Conservation (phyloP, 768 basidiomycete species). For the Agaricus sinodeliciosus region DNA sequence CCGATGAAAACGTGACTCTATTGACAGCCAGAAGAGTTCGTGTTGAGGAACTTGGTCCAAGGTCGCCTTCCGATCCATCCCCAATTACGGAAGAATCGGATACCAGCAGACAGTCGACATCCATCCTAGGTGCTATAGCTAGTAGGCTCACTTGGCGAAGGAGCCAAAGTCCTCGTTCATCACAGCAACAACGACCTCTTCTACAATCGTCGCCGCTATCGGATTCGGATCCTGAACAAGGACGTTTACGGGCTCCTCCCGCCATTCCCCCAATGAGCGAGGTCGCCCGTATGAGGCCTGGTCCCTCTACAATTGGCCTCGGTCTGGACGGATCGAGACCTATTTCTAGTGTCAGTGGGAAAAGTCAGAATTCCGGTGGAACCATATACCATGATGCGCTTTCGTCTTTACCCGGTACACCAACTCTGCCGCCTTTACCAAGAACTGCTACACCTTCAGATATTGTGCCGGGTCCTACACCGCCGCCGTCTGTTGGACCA, state of each 20-base stretch:
- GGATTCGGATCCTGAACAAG: slow-evolving; percentile 44
- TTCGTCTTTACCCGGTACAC: slow-evolving; percentile 41
- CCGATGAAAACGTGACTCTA: slow-evolving; percentile 40
- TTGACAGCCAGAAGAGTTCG: slow-evolving; percentile 47
- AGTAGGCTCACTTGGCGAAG: slow-evolving; percentile 59
- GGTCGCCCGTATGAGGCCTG: slow-evolving; percentile 17
- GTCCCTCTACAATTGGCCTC: slow-evolving; percentile 23
- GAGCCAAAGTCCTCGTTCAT: slow-evolving; percentile 19
- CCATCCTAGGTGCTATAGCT: slow-evolving; percentile 39
- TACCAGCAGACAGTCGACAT: neutral
- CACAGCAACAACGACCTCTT: slow-evolving; percentile 14
- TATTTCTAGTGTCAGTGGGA: slow-evolving; percentile 48
- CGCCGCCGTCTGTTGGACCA: neutral
- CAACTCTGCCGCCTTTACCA: slow-evolving; percentile 33
- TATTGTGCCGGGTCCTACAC: slow-evolving; percentile 3
- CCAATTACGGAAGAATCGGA: neutral
- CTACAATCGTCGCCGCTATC: slow-evolving; percentile 20
- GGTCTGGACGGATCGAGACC: slow-evolving; percentile 42
- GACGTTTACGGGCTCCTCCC: slow-evolving; percentile 28
- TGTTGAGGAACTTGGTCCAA: slow-evolving; percentile 29
- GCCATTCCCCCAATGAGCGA: slow-evolving; percentile 13
- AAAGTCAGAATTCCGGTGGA: slow-evolving; percentile 45
- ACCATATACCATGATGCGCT: slow-evolving; percentile 61
- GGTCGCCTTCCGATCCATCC: slow-evolving; percentile 16
- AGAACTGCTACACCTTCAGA: slow-evolving; percentile 42